Conservation (phyloP, 2,329 filamentous ascomycete species). For the Blastomyces percursus region DNA sequence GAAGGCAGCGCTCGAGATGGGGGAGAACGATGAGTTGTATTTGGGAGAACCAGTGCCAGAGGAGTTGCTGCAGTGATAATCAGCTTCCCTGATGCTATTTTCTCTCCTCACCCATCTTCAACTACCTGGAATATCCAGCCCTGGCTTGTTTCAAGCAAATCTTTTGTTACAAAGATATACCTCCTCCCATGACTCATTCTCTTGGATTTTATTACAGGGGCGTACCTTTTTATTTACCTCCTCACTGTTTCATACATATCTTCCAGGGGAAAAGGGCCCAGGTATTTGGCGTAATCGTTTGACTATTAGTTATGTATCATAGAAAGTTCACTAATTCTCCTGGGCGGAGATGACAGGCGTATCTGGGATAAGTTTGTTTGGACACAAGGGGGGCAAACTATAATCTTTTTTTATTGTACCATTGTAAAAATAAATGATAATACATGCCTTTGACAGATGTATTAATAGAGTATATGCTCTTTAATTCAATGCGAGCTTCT, state of each 20-base stretch:
- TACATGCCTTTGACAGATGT: neutral
- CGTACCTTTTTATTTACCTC: neutral
- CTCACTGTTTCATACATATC: neutral
- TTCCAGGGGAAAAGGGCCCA: neutral
- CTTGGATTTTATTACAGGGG: neutral
- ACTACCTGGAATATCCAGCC: neutral
- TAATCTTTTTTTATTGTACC: neutral
- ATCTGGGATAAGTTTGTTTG: neutral
- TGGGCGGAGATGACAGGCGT: neutral
- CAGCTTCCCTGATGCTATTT: neutral
- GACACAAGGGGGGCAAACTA: neutral
- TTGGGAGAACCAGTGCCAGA: conserved; percentile 17
- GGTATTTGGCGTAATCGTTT: neutral
- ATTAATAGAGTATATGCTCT: neutral
- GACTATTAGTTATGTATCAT: neutral
- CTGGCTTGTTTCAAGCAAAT: neutral
- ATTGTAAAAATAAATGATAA: neutral
- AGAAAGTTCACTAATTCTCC: neutral
- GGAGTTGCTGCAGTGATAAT: neutral
- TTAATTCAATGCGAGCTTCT: neutral
- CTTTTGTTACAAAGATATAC: neutral
- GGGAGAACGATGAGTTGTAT: conserved; percentile 21
- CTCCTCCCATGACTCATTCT: neutral
- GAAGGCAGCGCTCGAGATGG: conserved; percentile 30
- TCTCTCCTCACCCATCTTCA: neutral